phyloP scores from a whole-genome alignment of 192 early-diverging fungal species.

The Gryganskiella cystojenkinii region DNA sequence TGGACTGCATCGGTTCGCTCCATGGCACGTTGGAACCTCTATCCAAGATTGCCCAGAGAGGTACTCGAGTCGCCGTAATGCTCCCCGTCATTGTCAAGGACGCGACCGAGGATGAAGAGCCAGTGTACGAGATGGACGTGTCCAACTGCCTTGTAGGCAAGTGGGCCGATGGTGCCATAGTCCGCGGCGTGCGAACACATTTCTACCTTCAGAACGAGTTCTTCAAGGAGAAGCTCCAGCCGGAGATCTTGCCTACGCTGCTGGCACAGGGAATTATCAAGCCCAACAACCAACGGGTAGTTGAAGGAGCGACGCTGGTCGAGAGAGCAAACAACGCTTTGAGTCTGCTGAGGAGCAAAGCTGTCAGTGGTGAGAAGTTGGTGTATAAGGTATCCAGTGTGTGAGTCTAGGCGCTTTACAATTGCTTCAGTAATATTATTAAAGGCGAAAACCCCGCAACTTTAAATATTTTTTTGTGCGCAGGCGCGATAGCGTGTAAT shows the following conservation, averaged over 20 bases:
- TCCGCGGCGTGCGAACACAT: slow-evolving; percentile 19
- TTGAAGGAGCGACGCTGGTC: slow-evolving; percentile 20
- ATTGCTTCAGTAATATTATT: no score
- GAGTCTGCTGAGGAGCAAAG: slow-evolving; percentile 16
- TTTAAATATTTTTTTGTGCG: no score
- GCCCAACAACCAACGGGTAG: slow-evolving; percentile 14
- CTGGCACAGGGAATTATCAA: slow-evolving; percentile 9
- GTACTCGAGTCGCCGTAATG: slow-evolving; percentile 14
- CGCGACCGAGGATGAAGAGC: slow-evolving; percentile 18
- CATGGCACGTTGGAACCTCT: slow-evolving; percentile 18
- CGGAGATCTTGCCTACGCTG: slow-evolving; percentile 21
- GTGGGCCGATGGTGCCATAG: slow-evolving; percentile 17
- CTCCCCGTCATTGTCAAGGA: slow-evolving; percentile 25
- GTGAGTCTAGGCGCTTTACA: not conserved
- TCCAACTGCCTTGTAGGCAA: slow-evolving; percentile 9
- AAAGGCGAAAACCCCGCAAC: no score
- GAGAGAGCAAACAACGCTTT: slow-evolving; percentile 21
- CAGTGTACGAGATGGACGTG: slow-evolving; percentile 26
- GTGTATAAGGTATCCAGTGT: slow-evolving; percentile 16
- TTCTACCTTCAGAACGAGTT: slow-evolving; percentile 25
- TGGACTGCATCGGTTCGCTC: slow-evolving; percentile 24
- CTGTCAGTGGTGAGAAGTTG: slow-evolving; percentile 20
- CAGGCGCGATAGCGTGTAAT: no score
- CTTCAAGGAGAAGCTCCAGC: slow-evolving; percentile 21
- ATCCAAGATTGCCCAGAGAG: slow-evolving; percentile 21